Conservation (phyloP, 2,329 filamentous ascomycete species). For the Fonsecaea multimorphosa region DNA sequence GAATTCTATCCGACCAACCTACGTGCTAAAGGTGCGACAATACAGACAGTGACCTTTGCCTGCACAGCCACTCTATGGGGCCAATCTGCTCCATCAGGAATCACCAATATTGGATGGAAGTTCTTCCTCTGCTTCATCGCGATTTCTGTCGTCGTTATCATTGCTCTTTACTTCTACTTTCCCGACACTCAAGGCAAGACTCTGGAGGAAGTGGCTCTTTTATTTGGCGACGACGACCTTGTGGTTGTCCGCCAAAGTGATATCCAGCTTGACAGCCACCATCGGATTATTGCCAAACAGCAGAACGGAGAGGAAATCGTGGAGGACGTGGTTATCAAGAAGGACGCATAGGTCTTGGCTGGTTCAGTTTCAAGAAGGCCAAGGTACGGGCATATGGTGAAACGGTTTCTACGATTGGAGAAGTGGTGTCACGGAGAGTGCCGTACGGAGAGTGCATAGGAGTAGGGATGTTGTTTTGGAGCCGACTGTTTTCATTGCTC, state of each 20-base stretch:
- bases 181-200: neutral
- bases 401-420: no score
- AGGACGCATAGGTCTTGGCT: no score
- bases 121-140: neutral
- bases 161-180: neutral
- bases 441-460: no score
- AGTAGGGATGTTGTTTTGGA: no score
- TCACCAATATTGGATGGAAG: constrained; percentile 1
- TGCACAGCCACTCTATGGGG: neutral
- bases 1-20: neutral
- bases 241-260: no score
- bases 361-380: no score
- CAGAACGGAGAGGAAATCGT: no score
- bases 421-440: no score
- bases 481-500: no score
- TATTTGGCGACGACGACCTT: neutral
- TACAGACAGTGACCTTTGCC: neutral
- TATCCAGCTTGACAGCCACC: no score
- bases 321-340: no score
- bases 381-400: no score
- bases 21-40: neutral
- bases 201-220: neutral
- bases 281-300: neutral
- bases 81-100: neutral
- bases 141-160: neutral